Evolutionary conservation across 2,329 filamentous ascomycete species (phyloP).

Genomic region (Coleophoma eucalyptorum): DNA sequence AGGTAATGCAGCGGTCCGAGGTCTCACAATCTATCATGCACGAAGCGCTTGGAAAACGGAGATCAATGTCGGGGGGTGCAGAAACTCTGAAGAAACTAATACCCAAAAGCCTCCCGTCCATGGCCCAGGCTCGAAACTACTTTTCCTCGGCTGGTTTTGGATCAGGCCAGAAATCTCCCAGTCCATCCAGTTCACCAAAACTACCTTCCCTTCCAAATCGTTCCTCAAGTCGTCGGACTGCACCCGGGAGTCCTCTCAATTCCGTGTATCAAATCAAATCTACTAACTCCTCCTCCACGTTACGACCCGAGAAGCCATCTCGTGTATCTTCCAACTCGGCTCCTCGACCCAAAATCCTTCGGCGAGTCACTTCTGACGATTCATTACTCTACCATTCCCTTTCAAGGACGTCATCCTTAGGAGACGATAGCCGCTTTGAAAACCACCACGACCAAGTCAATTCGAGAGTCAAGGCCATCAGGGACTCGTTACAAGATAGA

Average conservation of each 20-base stretch:
- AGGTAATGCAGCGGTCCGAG: constrained; percentile 26
- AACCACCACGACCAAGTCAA: constrained; percentile 84
- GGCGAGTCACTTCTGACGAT: constrained; percentile 69
- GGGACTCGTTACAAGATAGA: constrained; percentile 77
- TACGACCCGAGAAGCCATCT: not conserved
- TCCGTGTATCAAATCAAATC: not conserved
- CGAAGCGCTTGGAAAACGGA: constrained; percentile 39
- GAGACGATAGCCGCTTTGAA: constrained; percentile 77
- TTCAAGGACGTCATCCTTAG: constrained; percentile 77
- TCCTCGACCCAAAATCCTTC: constrained; percentile 29
- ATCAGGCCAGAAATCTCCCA: constrained; percentile 11
- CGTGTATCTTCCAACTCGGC: not conserved
- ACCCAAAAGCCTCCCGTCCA: constrained; percentile 52
- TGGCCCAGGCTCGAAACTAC: constrained; percentile 23
- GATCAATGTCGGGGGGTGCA: constrained; percentile 52
- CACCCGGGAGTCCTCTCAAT: not conserved
- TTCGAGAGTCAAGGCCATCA: constrained; percentile 83
- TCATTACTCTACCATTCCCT: constrained; percentile 73
- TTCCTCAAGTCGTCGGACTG: constrained; percentile 7
- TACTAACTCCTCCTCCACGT: not conserved
- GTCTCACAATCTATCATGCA: constrained; percentile 36
- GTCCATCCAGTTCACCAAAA: constrained; percentile 7
- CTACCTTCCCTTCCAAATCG: not conserved
- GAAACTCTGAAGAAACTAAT: constrained; percentile 52
- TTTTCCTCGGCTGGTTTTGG: constrained; percentile 17